Percentiles rank a stretch among this genome's conserved stretches.
Conservation (phyloP, 352 stramenopile species). For the Globisporangium abappressorium region DNA sequence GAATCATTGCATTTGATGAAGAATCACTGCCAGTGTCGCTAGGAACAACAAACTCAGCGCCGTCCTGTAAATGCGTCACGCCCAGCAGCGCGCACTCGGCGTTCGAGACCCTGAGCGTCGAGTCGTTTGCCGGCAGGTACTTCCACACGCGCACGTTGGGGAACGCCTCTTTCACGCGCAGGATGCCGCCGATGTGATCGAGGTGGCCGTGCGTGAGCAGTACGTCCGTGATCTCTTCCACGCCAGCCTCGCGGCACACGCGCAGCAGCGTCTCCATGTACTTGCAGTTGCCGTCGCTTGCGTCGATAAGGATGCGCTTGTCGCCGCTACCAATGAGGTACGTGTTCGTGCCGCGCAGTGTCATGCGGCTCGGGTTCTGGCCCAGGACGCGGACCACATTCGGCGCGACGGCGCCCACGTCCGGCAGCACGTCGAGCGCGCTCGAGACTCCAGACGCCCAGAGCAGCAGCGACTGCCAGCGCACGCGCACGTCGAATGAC, state of each 20-base stretch:
- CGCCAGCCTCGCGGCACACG: constrained; percentile 35
- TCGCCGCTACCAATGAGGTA: constrained; percentile 81
- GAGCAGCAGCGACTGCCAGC: constrained; percentile 41
- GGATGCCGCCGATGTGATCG: constrained; percentile 87
- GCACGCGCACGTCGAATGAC: constrained; percentile 43
- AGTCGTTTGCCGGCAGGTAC: constrained; percentile 41
- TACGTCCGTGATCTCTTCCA: constrained; percentile 65
- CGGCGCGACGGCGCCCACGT: constrained; percentile 40
- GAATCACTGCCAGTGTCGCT: not conserved
- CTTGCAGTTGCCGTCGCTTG: constrained; percentile 62
- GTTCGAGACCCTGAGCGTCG: constrained; percentile 43
- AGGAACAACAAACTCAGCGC: constrained; percentile 36
- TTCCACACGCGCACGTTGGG: constrained; percentile 69
- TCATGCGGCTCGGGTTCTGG: constrained; percentile 86
- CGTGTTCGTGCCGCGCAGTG: constrained; percentile 87
- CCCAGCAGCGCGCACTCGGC: constrained; percentile 43
- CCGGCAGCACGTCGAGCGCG: constrained; percentile 33
- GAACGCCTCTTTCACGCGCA: constrained; percentile 52
- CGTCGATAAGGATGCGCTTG: constrained; percentile 71
- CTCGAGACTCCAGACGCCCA: constrained; percentile 40
- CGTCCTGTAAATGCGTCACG: constrained; percentile 37
- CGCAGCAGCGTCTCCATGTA: constrained; percentile 48
- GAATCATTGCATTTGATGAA: constrained; percentile 27
- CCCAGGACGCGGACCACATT: constrained; percentile 74
- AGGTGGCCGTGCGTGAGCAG: constrained; percentile 88